Base-by-base conservation (phyloP, 208 protist species). In the Leishmania amazonensis region DNA sequence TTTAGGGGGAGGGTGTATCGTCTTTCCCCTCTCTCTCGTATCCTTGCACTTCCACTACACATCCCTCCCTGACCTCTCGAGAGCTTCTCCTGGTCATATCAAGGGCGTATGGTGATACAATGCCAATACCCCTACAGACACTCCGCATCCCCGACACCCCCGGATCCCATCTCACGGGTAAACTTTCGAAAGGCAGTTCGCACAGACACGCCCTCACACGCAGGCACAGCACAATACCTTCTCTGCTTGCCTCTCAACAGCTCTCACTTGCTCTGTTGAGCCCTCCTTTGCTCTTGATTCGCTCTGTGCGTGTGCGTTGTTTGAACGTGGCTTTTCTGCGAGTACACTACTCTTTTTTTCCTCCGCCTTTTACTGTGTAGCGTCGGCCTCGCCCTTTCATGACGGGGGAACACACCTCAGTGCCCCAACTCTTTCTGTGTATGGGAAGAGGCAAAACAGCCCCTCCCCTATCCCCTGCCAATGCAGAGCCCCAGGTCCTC, bases 331-430 rank as follows among this genome's bases (percentile, higher is more conserved):
- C 62, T 8, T 42, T 0, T 68, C 62, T 24, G 31, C 62, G 31
- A 40, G 28, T 21, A 0, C 11, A 28, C 24, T 15, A 28, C 24
- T 15, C n/a, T 28, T 3, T 31, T 68, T 68, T 49, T 49, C 9
- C 8, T 49, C 0, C 57, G 57, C 13, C 57, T 62, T 11, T 31
- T 79, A 31, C 81, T 76, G n/a, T 73, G 82, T 85, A 77, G 65
- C 76, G 57, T 81, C 81, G 1, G 6, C 2, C 51, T 54, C 58
- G 1, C 8, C 28, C n/a, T 8, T 64, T 24, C 19, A 31, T 64
- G 58, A 13, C 28, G 58, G 15, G 58, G 28, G 2, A 64, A 15
- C 51, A 54, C 51, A 54, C 17, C 3, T 47, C 45, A 11, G 45
- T 47, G 45, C 58, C 28, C 58, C 8, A 19, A 9, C 28, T 64